These are phyloP conservation scores for Lentinula sp. DNA, from an alignment of 768 basidiomycete species.

Conservation along the genomic window DNA sequence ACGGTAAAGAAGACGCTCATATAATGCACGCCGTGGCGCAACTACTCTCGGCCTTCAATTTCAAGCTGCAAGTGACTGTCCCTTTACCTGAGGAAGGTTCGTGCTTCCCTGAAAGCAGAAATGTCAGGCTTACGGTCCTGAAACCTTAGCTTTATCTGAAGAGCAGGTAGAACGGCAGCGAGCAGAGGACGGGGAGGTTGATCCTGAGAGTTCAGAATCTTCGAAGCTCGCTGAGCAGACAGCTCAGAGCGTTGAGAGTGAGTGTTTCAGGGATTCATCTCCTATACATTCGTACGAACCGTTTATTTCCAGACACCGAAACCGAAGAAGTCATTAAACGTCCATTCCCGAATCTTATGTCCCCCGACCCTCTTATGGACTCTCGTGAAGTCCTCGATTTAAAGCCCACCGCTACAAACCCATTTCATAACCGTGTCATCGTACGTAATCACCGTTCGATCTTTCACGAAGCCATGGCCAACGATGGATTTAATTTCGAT, in stretches of 20 bases:
- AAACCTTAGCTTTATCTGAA: background rate
- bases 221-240: background rate
- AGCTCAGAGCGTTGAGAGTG: background rate
- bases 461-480: slow-evolving; percentile 37
- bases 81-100: background rate
- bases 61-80: background rate
- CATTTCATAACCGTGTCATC: slow-evolving; percentile 56
- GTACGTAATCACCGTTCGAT: slow-evolving; percentile 70
- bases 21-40: background rate
- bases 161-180: background rate
- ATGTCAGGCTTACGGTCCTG: background rate
- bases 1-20: background rate
- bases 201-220: too few relatives aligned
- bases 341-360: slow-evolving; percentile 56
- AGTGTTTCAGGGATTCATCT: background rate
- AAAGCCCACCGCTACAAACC: slow-evolving; percentile 44
- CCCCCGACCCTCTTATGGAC: slow-evolving; percentile 56
- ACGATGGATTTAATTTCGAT: slow-evolving; percentile 24
- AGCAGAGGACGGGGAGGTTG: background rate
- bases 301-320: background rate
- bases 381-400: slow-evolving; percentile 48
- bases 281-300: background rate
- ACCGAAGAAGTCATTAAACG: slow-evolving; percentile 8
- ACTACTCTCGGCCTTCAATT: background rate
- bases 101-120: background rate